Percentiles rank a stretch among this genome's conserved stretches.
These are phyloP conservation scores for Aspergillus baeticus DNA, from an alignment of 495 filamentous ascomycete genomes.

Conservation along the genomic window DNA sequence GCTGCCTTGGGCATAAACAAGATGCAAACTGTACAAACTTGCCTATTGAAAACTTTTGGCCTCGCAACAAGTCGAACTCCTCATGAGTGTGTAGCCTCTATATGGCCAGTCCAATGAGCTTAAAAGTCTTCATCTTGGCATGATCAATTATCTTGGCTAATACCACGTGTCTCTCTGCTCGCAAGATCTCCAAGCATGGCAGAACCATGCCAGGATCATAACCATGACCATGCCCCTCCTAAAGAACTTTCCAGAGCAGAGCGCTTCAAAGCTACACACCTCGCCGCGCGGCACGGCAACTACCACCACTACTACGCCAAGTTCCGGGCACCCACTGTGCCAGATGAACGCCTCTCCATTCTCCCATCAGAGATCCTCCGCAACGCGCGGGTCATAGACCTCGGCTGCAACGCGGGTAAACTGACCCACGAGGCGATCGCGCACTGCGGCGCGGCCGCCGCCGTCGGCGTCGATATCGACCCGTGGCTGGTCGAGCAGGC, in stretches of 20 bases:
- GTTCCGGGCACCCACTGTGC: background rate
- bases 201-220: background rate
- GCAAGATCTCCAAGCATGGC: no score
- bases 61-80: no score
- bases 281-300: slow-evolving; percentile 2
- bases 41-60: no score
- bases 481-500: slow-evolving; percentile 1
- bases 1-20: no score
- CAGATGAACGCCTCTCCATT: background rate
- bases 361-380: background rate
- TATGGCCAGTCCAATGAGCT: background rate
- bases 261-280: slow-evolving; percentile 3
- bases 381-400: background rate
- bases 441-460: slow-evolving; percentile 1
- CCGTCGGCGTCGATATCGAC: slow-evolving; percentile 1
- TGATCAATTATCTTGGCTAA: background rate
- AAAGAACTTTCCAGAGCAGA: background rate
- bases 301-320: slow-evolving; percentile 3
- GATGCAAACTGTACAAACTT: no score
- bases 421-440: background rate
- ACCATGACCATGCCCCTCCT: background rate
- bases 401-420: slow-evolving; percentile 2
- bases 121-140: background rate
- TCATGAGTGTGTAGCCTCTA: no score
- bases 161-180: no score